Percentiles rank a stretch among this genome's conserved stretches.
These are phyloP conservation scores for Cercis canadensis DNA, from an alignment of 306 rosid genomes.

Conservation along the genomic window DNA sequence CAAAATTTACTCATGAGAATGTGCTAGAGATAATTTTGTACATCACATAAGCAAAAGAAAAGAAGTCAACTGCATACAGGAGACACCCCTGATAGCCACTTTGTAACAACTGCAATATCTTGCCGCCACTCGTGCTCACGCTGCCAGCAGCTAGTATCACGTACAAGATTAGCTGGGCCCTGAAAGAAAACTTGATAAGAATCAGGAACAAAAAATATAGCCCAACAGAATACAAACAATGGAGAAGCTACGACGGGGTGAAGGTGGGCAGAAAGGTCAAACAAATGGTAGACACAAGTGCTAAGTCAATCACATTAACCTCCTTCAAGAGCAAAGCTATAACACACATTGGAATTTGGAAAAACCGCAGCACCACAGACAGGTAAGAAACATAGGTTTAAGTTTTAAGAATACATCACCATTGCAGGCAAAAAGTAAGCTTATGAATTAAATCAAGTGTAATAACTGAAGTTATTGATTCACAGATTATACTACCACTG, in stretches of 20 bases:
- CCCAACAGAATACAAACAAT: slow-evolving; percentile 25
- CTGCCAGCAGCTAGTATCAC: slow-evolving; percentile 88
- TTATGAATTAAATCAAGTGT: slow-evolving; percentile 3
- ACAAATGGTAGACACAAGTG: not conserved
- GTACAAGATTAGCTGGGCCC: slow-evolving; percentile 92
- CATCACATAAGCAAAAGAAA: slow-evolving; percentile 33
- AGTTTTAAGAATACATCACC: slow-evolving; percentile 30
- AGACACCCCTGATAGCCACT: slow-evolving; percentile 97
- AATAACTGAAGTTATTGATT: not conserved
- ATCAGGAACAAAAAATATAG: not conserved
- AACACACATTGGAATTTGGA: too few relatives aligned
- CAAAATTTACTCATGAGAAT: slow-evolving; percentile 26
- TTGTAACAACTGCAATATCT: slow-evolving; percentile 98
- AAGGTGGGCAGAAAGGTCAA: slow-evolving; percentile 8
- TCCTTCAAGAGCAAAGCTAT: slow-evolving; percentile 1
- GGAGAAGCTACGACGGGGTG: slow-evolving; percentile 4
- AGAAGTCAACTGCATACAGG: slow-evolving; percentile 60
- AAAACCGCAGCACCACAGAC: slow-evolving; percentile 3
- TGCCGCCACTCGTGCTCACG: slow-evolving; percentile 99
- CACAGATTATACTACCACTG: not conserved
- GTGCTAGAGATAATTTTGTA: slow-evolving; percentile 4
- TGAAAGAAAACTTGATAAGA: slow-evolving; percentile 34
- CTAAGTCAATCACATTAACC: slow-evolving; percentile 24
- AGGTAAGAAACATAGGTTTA: not conserved
- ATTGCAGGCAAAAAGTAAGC: slow-evolving; percentile 22